Evolutionary conservation across 345 rosid species (phyloP).

Genomic region (Alliaria petiolata): DNA sequence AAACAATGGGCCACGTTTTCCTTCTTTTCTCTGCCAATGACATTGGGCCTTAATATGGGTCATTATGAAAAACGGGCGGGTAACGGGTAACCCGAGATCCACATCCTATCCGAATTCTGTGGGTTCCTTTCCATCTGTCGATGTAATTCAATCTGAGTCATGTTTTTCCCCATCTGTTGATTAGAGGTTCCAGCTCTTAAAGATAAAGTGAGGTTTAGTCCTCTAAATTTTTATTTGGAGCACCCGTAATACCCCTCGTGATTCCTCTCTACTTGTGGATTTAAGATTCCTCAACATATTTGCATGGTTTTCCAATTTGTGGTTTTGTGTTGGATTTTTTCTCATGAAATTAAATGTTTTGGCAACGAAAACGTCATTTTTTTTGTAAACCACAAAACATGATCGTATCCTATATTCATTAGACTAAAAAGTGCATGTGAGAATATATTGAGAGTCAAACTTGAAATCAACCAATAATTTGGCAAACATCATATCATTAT

Average conservation of each 20-base stretch:
- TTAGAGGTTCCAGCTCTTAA: too few species aligned
- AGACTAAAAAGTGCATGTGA: not conserved
- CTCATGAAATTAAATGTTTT: not conserved
- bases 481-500: slow-evolving; percentile 8
- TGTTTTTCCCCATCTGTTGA: too few species aligned
- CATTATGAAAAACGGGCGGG: not conserved
- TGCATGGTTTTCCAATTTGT: too few species aligned
- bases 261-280: not conserved
- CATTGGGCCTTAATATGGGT: slow-evolving; percentile 9
- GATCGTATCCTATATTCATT: not conserved
- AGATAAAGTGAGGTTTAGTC: not conserved
- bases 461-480: not conserved
- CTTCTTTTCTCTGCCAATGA: not conserved
- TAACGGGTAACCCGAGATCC: not conserved
- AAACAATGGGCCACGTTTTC: not conserved
- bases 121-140: not conserved
- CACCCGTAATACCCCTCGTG: too few species aligned
- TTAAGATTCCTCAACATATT: too few species aligned
- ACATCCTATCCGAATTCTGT: not conserved
- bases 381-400: not conserved
- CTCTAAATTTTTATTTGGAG: not conserved
- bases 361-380: not conserved
- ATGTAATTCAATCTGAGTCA: too few species aligned
- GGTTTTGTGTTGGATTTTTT: not conserved
- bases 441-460: not conserved